Base-by-base conservation (phyloP, 2,329 filamentous ascomycete genomes). In the Aspergillus sclerotialis region DNA sequence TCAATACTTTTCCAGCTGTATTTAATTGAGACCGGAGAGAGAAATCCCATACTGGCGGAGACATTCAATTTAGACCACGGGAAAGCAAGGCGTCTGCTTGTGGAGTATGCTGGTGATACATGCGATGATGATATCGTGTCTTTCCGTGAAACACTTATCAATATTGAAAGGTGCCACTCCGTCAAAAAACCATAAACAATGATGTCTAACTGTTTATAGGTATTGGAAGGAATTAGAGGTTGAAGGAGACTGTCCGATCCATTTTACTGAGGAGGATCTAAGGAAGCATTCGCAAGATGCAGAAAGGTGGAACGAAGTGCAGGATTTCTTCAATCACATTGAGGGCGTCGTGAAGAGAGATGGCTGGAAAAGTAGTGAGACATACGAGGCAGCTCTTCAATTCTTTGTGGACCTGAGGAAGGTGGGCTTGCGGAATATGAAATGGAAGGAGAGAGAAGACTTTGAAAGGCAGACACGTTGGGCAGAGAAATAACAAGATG, bases 311-410 rank as follows among this genome's bases (percentile, higher is more conserved):
- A 47, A 46, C 32, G 38, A 46, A 13, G 42, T 41, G 15, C 39
- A 46, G 29, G 53, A 64, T 38, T 61, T 63, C 34, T 63, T 55
- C 50, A 50, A 56, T 31, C 43, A 35, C 32, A 40, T 63, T 39
- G 43, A 54, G 28, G 51, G 50, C 7, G 45, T 61, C 43, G 55
- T 62, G 28, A 36, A 47, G 36, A 47, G 58, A 26, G 59, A 62
- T 50, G 58, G 60, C 26, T 64, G 56, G 53, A 60, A 56, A 13
- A 40, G 49, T 15, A 49, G 49, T 37, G 55, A 60, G 32, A 56
- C 52, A 27, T 63, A 58, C 30, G 48, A 58, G 7, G 43, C 56
- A 37, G 56, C 56, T 28, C 45, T 56, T 24, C 42, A 53, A 19
- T 47, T 61, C 37, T 63, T 63, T 34, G 43, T 43, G 29, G 45